These are phyloP conservation scores for Mucor racemosus DNA, from an alignment of 371 early-diverging fungal genomes.

Conservation along the genomic window DNA sequence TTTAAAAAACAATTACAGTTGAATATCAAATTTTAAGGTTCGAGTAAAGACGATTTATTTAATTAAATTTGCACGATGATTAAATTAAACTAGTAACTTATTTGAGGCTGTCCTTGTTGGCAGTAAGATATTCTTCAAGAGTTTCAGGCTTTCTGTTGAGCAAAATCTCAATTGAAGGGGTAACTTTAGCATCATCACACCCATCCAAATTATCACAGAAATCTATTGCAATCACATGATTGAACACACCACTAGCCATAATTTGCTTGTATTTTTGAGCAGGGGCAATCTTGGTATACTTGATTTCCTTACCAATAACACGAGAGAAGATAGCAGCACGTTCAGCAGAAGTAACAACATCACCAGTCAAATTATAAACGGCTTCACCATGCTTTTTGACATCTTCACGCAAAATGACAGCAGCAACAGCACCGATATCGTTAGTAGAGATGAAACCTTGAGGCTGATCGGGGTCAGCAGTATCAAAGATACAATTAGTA, in stretches of 20 bases:
- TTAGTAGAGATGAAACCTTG: constrained; percentile 28
- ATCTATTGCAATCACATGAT: constrained; percentile 11
- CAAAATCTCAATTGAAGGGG: constrained; percentile 12
- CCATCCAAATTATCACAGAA: not conserved
- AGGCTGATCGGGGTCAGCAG: not conserved
- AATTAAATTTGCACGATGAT: not conserved
- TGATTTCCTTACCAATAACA: constrained; percentile 19
- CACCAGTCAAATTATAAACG: constrained; percentile 24
- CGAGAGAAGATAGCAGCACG: constrained; percentile 14
- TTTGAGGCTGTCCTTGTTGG: constrained; percentile 9
- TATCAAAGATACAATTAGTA: constrained; percentile 10
- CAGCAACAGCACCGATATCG: constrained; percentile 35
- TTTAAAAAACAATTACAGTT: too few species aligned
- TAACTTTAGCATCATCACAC: not conserved
- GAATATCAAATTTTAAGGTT: too few species aligned
- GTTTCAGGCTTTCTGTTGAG: constrained; percentile 21
- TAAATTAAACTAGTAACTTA: not conserved
- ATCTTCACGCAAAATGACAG: constrained; percentile 21
- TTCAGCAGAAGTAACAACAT: constrained; percentile 7
- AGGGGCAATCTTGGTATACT: constrained; percentile 7
- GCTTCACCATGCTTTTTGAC: constrained; percentile 28
- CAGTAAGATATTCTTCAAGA: constrained; percentile 11
- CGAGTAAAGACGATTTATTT: too few species aligned
- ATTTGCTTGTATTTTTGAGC: constrained; percentile 18
- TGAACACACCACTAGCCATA: constrained; percentile 4